Percentiles rank a stretch among this genome's conserved stretches.
These are phyloP conservation scores for Sarocladiaceae sp. DNA, from an alignment of 2,329 filamentous ascomycete genomes.

Conservation along the genomic window DNA sequence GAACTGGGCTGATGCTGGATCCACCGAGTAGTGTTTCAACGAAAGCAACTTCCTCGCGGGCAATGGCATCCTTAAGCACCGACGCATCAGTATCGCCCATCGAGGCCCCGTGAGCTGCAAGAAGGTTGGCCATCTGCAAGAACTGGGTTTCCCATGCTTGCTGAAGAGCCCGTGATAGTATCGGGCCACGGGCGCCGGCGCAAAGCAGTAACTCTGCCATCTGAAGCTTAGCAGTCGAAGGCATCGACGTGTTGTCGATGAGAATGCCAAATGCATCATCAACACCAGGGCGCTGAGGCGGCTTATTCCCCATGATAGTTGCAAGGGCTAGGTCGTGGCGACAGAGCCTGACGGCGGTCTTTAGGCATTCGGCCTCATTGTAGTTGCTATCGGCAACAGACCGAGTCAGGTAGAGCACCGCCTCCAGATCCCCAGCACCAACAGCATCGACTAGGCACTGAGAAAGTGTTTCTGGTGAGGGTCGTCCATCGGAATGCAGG, in stretches of 20 bases:
- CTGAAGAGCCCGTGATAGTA: conserved; percentile 40
- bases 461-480: conserved; percentile 36
- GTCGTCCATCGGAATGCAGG: conserved; percentile 42
- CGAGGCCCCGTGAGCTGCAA: conserved; percentile 47
- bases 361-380: conserved; percentile 45
- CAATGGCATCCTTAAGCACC: conserved; percentile 42
- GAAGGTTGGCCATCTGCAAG: conserved; percentile 47
- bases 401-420: conserved; percentile 43
- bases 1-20: conserved; percentile 30
- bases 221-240: conserved; percentile 41
- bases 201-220: conserved; percentile 52
- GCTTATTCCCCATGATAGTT: conserved; percentile 45
- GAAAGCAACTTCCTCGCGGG: conserved; percentile 36
- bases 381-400: conserved; percentile 47
- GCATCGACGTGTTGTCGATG: conserved; percentile 38
- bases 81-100: conserved; percentile 47
- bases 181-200: conserved; percentile 48
- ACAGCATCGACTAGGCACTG: conserved; percentile 47
- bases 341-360: conserved; percentile 39
- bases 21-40: conserved; percentile 41
- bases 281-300: conserved; percentile 41
- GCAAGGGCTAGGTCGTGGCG: conserved; percentile 49
- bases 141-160: conserved; percentile 43
- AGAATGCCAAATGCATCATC: conserved; percentile 45
- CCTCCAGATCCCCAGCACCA: conserved; percentile 41